phyloP scores from a whole-genome alignment of 768 basidiomycete species.

The Russula olivacea region DNA sequence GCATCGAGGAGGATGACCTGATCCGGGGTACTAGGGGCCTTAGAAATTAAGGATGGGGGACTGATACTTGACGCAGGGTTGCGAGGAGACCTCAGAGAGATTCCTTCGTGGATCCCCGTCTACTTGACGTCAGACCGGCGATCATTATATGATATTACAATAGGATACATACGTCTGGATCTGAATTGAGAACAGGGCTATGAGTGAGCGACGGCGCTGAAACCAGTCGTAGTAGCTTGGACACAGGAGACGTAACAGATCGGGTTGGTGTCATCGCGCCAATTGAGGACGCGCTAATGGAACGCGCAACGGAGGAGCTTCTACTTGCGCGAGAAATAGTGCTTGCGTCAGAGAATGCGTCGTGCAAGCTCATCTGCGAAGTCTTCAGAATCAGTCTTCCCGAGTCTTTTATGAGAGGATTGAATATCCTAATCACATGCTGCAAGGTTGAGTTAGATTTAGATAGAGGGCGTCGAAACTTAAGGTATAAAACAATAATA shows the following conservation, averaged over 20 bases:
- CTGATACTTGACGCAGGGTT: constrained; percentile 2
- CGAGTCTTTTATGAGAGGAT: constrained; percentile 20
- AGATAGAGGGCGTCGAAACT: not conserved
- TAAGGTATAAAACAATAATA: constrained; percentile 24
- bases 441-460: constrained; percentile 10
- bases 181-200: not conserved
- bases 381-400: constrained; percentile 22
- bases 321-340: constrained; percentile 7
- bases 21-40: not conserved
- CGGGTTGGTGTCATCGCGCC: constrained; percentile 2
- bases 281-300: not conserved
- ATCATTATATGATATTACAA: not conserved
- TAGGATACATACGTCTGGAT: not conserved
- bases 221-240: not conserved
- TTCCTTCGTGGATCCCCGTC: not conserved
- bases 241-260: constrained; percentile 3
- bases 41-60: constrained; percentile 12
- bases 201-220: not conserved
- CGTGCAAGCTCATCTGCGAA: constrained; percentile 21
- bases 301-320: constrained; percentile 15
- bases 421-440: constrained; percentile 25
- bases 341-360: constrained; percentile 8
- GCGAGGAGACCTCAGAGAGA: not conserved
- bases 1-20: not conserved
- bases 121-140: not conserved